These are phyloP conservation scores for Candida peoriensis DNA, from an alignment of 805 yeast species.

Conservation along the genomic window DNA sequence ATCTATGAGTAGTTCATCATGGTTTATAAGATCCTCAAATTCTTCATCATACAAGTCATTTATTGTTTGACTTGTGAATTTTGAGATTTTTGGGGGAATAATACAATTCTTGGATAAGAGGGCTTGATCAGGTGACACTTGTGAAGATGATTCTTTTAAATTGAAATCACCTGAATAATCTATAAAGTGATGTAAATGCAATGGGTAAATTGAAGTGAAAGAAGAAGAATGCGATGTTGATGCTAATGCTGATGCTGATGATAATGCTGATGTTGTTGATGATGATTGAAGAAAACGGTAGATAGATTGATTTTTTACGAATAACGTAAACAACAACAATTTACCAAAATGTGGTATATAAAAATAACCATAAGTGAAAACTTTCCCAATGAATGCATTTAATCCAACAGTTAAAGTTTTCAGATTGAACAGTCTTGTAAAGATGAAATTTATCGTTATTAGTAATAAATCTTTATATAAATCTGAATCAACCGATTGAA, in stretches of 20 bases:
- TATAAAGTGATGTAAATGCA: slow-evolving; percentile 10
- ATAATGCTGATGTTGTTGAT: neutral
- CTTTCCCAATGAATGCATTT: slow-evolving; percentile 52
- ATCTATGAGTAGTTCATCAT: slow-evolving; percentile 34
- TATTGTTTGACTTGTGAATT: slow-evolving; percentile 25
- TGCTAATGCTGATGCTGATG: neutral
- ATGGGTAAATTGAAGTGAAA: slow-evolving; percentile 1
- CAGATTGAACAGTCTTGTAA: slow-evolving; percentile 11
- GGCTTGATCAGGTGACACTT: slow-evolving; percentile 22
- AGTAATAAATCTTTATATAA: slow-evolving; percentile 8
- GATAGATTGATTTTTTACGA: slow-evolving; percentile 44
- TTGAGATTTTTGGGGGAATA: slow-evolving; percentile 29
- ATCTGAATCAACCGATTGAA: slow-evolving; percentile 17
- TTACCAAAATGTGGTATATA: slow-evolving; percentile 43
- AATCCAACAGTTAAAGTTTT: slow-evolving; percentile 14
- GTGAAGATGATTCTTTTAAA: neutral
- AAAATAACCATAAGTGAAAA: slow-evolving; percentile 51
- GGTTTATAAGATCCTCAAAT: slow-evolving; percentile 19
- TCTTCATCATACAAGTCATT: slow-evolving; percentile 5
- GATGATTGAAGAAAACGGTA: slow-evolving; percentile 20
- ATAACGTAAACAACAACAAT: slow-evolving; percentile 51
- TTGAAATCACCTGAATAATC: slow-evolving; percentile 18
- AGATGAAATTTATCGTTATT: slow-evolving; percentile 8
- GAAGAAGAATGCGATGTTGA: neutral
- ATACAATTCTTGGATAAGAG: slow-evolving; percentile 31